A percentile compares a stretch with the other conserved stretches of the same genome.
These are phyloP conservation scores for Prillingera fragicola DNA, from an alignment of 1,284 basidiomycete genomes.

Conservation along the genomic window DNA sequence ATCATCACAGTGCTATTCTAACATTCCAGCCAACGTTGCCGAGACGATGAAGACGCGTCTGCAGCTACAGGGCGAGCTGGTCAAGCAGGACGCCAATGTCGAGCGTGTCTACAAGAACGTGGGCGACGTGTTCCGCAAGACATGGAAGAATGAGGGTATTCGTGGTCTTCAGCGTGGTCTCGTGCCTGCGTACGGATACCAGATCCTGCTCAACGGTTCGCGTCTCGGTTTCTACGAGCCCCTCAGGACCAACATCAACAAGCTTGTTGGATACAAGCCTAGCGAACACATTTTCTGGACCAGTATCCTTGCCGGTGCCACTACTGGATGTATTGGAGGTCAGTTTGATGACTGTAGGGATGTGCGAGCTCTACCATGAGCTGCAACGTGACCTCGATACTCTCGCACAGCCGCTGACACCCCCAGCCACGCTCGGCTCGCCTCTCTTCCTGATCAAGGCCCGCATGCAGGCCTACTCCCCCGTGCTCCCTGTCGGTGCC, in stretches of 20 bases:
- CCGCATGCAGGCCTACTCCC: constrained; percentile 95
- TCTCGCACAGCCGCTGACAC: not conserved
- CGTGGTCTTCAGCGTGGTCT: constrained; percentile 86
- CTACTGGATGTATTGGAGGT: constrained; percentile 87
- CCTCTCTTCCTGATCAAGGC: constrained; percentile 96
- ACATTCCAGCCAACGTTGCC: constrained; percentile 52
- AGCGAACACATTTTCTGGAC: constrained; percentile 65
- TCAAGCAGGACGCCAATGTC: constrained; percentile 58
- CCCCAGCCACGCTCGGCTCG: constrained; percentile 80
- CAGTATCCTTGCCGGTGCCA: constrained; percentile 76
- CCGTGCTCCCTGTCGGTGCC: constrained; percentile 84
- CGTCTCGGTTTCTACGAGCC: constrained; percentile 98
- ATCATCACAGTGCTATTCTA: too few relatives aligned
- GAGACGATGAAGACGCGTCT: constrained; percentile 92
- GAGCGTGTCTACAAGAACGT: constrained; percentile 82
- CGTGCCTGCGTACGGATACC: constrained; percentile 86
- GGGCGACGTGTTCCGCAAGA: constrained; percentile 80
- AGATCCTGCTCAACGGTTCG: constrained; percentile 91
- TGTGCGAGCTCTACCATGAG: not conserved
- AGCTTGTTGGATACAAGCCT: constrained; percentile 59
- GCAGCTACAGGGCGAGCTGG: constrained; percentile 88
- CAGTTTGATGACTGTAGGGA: constrained; percentile 21
- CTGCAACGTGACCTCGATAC: not conserved
- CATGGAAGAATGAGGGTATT: constrained; percentile 84
- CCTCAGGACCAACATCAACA: constrained; percentile 68